These are phyloP conservation scores for Trametes coccinea DNA, from an alignment of 768 basidiomycete species.

Conservation along the genomic window DNA sequence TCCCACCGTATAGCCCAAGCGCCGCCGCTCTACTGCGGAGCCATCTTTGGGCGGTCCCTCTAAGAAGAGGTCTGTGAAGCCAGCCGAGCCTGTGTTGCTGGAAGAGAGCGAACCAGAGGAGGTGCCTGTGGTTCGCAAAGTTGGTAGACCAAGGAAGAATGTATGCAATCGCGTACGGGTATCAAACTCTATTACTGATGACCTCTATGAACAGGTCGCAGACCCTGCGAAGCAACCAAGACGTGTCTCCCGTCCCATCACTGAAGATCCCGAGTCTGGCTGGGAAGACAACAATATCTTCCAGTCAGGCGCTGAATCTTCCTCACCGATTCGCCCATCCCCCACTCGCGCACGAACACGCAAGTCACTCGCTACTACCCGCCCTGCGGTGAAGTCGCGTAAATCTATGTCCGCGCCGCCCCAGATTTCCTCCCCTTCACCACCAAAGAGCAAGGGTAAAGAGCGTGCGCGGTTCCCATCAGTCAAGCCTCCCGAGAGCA, in stretches of 20 bases:
- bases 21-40: slow-evolving; percentile 78
- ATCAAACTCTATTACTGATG: background rate
- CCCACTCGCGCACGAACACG: slow-evolving; percentile 42
- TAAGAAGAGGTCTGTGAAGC: slow-evolving; percentile 34
- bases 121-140: slow-evolving; percentile 58
- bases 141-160: slow-evolving; percentile 58
- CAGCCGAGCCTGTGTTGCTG: slow-evolving; percentile 46
- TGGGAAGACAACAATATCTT: slow-evolving; percentile 93
- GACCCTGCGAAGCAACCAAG: slow-evolving; percentile 55
- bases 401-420: slow-evolving; percentile 66
- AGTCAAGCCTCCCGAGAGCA: slow-evolving; percentile 50
- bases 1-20: slow-evolving; percentile 58
- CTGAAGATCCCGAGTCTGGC: slow-evolving; percentile 52
- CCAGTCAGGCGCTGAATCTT: slow-evolving; percentile 88
- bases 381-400: slow-evolving; percentile 49
- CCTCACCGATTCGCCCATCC: slow-evolving; percentile 69
- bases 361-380: slow-evolving; percentile 44
- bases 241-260: slow-evolving; percentile 45
- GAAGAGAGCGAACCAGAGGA: slow-evolving; percentile 84
- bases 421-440: slow-evolving; percentile 26
- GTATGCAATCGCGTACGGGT: slow-evolving; percentile 36
- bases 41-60: slow-evolving; percentile 59
- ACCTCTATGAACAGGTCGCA: slow-evolving; percentile 38
- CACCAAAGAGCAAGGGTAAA: slow-evolving; percentile 19
- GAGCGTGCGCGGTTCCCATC: slow-evolving; percentile 16